Conservation (phyloP, 2,329 filamentous ascomycete species). For the Sclerotinia borealis region DNA sequence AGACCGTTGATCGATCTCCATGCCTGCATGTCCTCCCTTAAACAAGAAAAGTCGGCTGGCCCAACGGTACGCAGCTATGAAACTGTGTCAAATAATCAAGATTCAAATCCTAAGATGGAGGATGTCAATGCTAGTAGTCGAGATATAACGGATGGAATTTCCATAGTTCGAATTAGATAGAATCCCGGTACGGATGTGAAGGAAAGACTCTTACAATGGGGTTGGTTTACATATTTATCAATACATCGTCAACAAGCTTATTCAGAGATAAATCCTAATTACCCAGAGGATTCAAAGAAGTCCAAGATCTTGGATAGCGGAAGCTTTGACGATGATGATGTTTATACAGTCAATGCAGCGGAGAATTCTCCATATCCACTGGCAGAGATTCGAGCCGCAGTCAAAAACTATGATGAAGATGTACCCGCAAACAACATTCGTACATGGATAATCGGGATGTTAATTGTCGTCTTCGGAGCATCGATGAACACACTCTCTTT, state of each 20-base stretch:
- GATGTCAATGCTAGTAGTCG: background rate
- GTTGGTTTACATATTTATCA: background rate
- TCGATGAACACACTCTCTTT: constrained; percentile 23
- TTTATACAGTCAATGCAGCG: background rate
- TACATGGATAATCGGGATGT: constrained; percentile 54
- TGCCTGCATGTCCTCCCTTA: background rate
- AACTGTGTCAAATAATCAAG: background rate
- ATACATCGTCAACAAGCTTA: background rate
- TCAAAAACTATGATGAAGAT: constrained; percentile 58
- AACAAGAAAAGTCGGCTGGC: background rate
- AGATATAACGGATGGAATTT: background rate
- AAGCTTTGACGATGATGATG: background rate
- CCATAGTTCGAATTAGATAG: background rate
- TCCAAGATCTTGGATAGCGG: background rate
- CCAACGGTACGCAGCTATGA: background rate
- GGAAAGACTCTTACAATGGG: background rate
- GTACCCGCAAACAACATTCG: constrained; percentile 60
- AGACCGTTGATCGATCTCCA: background rate
- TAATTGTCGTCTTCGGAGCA: constrained; percentile 17
- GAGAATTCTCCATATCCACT: constrained; percentile 25
- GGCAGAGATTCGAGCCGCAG: constrained; percentile 47
- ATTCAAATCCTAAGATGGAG: background rate
- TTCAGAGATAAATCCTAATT: background rate
- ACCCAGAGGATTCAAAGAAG: background rate
- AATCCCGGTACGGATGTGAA: background rate